phyloP scores from a whole-genome alignment of 2,329 filamentous ascomycete genomes.

The Ophiostoma ips region DNA sequence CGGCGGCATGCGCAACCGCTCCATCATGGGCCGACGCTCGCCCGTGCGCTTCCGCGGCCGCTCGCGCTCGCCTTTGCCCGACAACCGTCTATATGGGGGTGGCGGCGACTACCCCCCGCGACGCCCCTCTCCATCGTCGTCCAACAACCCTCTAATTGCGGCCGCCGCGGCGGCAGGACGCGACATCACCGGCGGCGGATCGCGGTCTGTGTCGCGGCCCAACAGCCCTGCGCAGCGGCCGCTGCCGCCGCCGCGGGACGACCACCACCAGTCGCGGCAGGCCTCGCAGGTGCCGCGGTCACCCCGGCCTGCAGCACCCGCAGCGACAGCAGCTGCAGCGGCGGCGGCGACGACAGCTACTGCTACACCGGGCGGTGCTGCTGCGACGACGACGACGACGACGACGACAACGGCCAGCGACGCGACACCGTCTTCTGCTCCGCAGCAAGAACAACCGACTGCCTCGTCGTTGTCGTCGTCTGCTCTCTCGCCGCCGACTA shows the following conservation, averaged over 20 bases:
- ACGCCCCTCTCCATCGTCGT: slow-evolving; percentile 27
- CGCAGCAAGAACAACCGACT: not conserved
- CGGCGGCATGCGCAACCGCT: slow-evolving; percentile 17
- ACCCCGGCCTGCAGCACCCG: not conserved
- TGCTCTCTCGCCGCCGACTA: slow-evolving; percentile 34
- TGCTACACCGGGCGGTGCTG: not conserved
- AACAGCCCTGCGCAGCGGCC: slow-evolving; percentile 25
- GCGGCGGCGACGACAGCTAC: not conserved
- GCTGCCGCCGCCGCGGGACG: slow-evolving; percentile 26
- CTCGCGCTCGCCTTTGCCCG: slow-evolving; percentile 34
- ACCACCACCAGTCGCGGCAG: slow-evolving; percentile 25
- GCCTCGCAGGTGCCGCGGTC: not conserved
- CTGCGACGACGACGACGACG: not conserved
- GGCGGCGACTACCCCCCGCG: slow-evolving; percentile 22
- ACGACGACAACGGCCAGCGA: not conserved
- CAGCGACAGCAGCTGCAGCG: not conserved
- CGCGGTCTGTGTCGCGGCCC: slow-evolving; percentile 34
- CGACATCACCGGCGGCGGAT: slow-evolving; percentile 29
- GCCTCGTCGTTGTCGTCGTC: not conserved
- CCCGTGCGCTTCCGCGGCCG: slow-evolving; percentile 22
- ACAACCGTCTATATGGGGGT: not conserved
- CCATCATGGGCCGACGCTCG: slow-evolving; percentile 22
- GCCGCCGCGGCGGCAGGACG: not conserved
- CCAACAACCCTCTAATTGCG: not conserved
- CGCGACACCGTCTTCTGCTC: not conserved